Evolutionary conservation across 495 filamentous ascomycete species (phyloP).

Genomic region (Penicillium arizonense): DNA sequence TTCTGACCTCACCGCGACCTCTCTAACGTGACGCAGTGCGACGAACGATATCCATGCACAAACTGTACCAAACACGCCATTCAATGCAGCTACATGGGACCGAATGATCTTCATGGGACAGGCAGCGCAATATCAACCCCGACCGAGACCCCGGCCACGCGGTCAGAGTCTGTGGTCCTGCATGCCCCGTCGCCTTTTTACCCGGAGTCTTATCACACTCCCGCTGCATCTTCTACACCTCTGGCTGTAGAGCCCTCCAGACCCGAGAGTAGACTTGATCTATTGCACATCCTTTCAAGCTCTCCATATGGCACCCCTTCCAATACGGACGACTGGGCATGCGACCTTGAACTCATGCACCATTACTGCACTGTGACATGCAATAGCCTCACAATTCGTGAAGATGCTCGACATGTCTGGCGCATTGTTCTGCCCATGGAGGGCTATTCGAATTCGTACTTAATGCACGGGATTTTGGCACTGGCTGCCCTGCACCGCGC

Average conservation of each 20-base stretch:
- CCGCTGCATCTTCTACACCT: not conserved
- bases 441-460: conserved; percentile 34
- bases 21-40: conserved; percentile 15
- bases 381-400: conserved; percentile 19
- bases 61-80: conserved; percentile 26
- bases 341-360: conserved; percentile 36
- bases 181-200: not conserved
- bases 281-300: conserved; percentile 10
- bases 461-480: conserved; percentile 43
- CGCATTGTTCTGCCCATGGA: conserved; percentile 30
- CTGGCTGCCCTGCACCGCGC: conserved; percentile 39
- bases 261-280: conserved; percentile 9
- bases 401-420: conserved; percentile 31
- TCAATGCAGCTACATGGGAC: conserved; percentile 16
- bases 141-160: conserved; percentile 5
- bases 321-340: conserved; percentile 18
- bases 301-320: not conserved
- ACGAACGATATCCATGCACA: conserved; percentile 25
- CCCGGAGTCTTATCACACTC: conserved; percentile 1
- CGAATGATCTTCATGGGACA: not conserved
- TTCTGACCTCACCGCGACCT: not conserved
- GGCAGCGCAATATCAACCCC: not conserved
- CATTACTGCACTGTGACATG: conserved; percentile 30
- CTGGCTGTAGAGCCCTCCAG: not conserved
- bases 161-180: not conserved